Evolutionary conservation across 1,284 basidiomycete genomes (phyloP), one percentile per base, ranked within the genome.

Genomic region (Lignosus rhinocerotis): DNA sequence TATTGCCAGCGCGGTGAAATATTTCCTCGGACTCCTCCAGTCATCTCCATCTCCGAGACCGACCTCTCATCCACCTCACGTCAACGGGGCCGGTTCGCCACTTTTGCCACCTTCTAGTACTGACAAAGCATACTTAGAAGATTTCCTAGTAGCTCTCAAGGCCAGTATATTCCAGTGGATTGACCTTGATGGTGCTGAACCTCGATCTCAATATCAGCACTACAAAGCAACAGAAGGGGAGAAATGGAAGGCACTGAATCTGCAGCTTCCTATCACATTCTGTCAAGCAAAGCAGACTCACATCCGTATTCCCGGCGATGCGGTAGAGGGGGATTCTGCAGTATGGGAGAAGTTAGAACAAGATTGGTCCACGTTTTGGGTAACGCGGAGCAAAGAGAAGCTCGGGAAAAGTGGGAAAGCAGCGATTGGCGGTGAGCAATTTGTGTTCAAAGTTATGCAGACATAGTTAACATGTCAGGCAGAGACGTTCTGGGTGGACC

Each of bases 401-500:
- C 75, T 91, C 25, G 77, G 80, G 17, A 76, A 75, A 42, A 78
- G 78, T 48, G 81, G 83, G 38, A 83, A 81, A 61, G 87, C 86
- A 34, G 77, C 78, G 47, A 83, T 88, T 9, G 79, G 83, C 65
- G 90, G 90, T 91, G 64, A 66, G 75, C 47, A 41, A 21, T 39
- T 39, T 11, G 17, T 50, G 43, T 19, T 44, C 25, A 19, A 6
- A 9, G 7, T n/a, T 25, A 16, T 16, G 30, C 48, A n/a, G 12
- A 47, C n/a, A 12, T 25, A 8, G 30, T 48, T 60, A 48, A 64
- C 19, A 9, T 55, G 53, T 36, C 51, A 52, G 60, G 16, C 62
- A 92, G 91, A 93, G 71, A 74, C 76, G 3, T 91, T 93, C 67
- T 92, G 87, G 86, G 75, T 92, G 32, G 90, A 93, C 62, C 65